Evolutionary conservation across 2,329 filamentous ascomycete species (phyloP), one percentile per base, ranked within the genome.

Genomic region (Scleromitrula shiraiana): DNA sequence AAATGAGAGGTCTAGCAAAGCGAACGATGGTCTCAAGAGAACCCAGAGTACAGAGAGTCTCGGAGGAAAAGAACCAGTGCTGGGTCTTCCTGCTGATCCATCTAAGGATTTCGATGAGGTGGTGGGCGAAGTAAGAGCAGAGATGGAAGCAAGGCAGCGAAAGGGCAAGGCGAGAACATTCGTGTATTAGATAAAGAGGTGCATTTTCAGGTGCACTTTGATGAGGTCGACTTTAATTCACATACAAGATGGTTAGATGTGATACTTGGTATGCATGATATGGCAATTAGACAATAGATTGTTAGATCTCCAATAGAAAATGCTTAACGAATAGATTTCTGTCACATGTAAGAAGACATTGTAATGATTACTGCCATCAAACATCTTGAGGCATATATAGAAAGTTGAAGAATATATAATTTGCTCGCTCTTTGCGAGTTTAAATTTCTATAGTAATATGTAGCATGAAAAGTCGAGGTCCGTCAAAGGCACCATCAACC

Each of bases 1-100:
- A 7, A 83, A 86, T 56, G 67, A 74, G 50, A 75, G 82, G 23
- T 69, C 72, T 5, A 69, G 67, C 10, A 71, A 72, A 4, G 71
- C 50, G 41, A 50, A 49, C 26, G 41, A 43, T 36, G 57, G 60
- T 27, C 37, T 80, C 30, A 65, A 68, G 23, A 71, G 74, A 48
- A 75, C 72, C 2, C 61, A 70, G 8, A 82, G 80, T 59, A 70
- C 73, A 15, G 82, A 87, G 10, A 78, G 73, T 48, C 54, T 81
- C 14, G 72, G 66, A 12, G 69, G 68, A 27, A 68, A 72, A 38
- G 75, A 80, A 46, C 85, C 86, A 0, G 75, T 87, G 2, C 69
- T 95, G 5, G 91, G 91, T 22, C 72, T 97, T 30, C 83, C 88
- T 1, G 80, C 80, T 54, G 89, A 96, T 62, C 82, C 85, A 23